These are phyloP conservation scores for Rhamnella rubrinervis DNA, from an alignment of 331 rosid species.

Conservation along the genomic window DNA sequence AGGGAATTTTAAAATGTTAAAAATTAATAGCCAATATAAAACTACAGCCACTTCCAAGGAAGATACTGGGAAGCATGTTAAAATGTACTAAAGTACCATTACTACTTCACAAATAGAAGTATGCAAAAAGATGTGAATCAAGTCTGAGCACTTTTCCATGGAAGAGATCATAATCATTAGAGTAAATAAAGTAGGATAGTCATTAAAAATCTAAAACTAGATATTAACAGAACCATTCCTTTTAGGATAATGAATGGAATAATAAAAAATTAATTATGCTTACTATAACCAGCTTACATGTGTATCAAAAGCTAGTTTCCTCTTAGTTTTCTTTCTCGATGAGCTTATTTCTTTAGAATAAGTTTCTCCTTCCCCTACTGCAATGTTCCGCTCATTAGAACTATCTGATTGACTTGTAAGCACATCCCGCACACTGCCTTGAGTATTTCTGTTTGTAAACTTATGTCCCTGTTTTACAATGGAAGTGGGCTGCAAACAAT, in stretches of 20 bases:
- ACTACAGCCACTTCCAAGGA: too few species aligned
- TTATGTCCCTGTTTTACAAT: background rate
- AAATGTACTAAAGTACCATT: too few species aligned
- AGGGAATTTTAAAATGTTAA: too few species aligned
- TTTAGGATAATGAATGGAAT: background rate
- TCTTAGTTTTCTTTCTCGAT: slow-evolving; percentile 17
- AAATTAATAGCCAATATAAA: too few species aligned
- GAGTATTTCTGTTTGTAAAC: slow-evolving; percentile 5
- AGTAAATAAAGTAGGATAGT: background rate
- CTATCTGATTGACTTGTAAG: background rate
- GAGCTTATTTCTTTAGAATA: slow-evolving; percentile 13
- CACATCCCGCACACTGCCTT: slow-evolving; percentile 6
- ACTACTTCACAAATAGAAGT: too few species aligned
- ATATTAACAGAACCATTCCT: background rate
- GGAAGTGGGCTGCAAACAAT: background rate
- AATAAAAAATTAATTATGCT: background rate
- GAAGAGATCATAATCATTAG: background rate
- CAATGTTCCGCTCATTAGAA: background rate
- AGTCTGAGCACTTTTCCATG: background rate
- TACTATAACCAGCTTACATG: slow-evolving; percentile 27
- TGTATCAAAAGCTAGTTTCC: slow-evolving; percentile 10
- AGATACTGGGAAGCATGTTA: too few species aligned
- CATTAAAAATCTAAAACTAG: background rate
- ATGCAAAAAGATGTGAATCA: too few species aligned
- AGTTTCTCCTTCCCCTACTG: slow-evolving; percentile 21